A percentile compares a stretch with the other conserved stretches of the same genome.
Conservation (phyloP, 805 yeast genomes). For the Trichomonascus vanleenenianus region DNA sequence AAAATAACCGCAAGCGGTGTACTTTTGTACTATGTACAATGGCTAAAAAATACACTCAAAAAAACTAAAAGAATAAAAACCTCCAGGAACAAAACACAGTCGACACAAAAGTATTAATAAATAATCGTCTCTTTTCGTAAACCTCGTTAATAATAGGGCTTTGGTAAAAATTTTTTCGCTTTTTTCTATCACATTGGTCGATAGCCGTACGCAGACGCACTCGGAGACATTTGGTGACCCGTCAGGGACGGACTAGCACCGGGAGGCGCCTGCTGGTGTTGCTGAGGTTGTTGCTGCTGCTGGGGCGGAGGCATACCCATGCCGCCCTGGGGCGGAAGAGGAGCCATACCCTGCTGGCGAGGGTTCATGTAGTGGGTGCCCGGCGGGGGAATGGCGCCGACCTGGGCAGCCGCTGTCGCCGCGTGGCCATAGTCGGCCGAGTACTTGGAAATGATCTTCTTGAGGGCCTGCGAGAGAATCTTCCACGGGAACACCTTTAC, state of each 20-base stretch:
- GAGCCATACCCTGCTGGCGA: no score
- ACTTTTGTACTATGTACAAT: no score
- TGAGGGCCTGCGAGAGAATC: conserved; percentile 43
- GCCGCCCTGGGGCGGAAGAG: no score
- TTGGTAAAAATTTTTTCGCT: no score
- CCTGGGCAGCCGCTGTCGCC: conserved; percentile 8
- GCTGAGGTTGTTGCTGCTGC: background rate
- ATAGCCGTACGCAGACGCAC: background rate
- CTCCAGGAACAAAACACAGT: no score
- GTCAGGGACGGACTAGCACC: background rate
- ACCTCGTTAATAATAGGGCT: no score
- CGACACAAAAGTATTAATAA: no score
- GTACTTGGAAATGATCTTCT: conserved; percentile 53
- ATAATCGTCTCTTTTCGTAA: no score
- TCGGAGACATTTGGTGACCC: background rate
- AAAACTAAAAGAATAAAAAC: no score
- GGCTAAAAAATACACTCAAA: no score
- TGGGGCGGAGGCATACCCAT: conserved; percentile 1
- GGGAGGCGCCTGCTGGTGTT: background rate
- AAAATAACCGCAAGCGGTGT: no score
- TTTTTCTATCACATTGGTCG: no score
- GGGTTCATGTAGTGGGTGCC: background rate
- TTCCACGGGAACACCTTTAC: conserved; percentile 60
- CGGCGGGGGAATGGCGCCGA: background rate
- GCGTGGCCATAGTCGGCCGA: conserved; percentile 22